A percentile compares a stretch with the other conserved stretches of the same genome.
Evolutionary conservation across 1,139 yeast genomes (phyloP).

Genomic region (Candida mesenterica): DNA sequence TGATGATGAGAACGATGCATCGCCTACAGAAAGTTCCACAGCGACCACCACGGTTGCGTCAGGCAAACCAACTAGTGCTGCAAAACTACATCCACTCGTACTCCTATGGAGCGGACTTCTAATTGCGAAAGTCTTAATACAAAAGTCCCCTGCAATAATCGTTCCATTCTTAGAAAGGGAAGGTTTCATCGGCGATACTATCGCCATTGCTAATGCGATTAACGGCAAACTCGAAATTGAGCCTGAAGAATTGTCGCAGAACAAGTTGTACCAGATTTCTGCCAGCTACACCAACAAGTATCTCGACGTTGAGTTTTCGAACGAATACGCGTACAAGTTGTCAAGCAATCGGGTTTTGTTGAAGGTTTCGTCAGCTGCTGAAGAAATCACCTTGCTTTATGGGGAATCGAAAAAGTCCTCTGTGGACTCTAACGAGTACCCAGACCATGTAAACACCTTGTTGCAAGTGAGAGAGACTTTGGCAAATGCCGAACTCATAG

Average conservation of each 20-base stretch:
- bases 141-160: conserved; percentile 44
- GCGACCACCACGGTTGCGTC: neutral
- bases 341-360: conserved; percentile 20
- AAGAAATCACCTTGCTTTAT: conserved; percentile 22
- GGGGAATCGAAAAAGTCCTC: conserved; percentile 16
- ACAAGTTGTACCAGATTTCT: conserved; percentile 3
- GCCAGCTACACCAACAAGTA: conserved; percentile 22
- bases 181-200: conserved; percentile 62
- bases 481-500: conserved; percentile 10
- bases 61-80: conserved; percentile 5
- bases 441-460: conserved; percentile 21
- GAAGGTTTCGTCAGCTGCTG: conserved; percentile 19
- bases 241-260: neutral
- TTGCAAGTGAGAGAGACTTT: conserved; percentile 18
- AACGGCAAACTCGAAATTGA: conserved; percentile 7
- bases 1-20: conserved; percentile 9
- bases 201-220: conserved; percentile 9
- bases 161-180: conserved; percentile 61
- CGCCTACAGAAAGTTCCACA: neutral
- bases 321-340: conserved; percentile 26
- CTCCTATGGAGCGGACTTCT: conserved; percentile 56
- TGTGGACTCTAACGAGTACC: conserved; percentile 8
- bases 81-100: conserved; percentile 9
- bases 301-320: conserved; percentile 34
- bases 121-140: conserved; percentile 45